A percentile compares a stretch with the other conserved stretches of the same genome.
These are phyloP conservation scores for Sclerotinia minor DNA, from an alignment of 2,329 filamentous ascomycete genomes.

Conservation along the genomic window DNA sequence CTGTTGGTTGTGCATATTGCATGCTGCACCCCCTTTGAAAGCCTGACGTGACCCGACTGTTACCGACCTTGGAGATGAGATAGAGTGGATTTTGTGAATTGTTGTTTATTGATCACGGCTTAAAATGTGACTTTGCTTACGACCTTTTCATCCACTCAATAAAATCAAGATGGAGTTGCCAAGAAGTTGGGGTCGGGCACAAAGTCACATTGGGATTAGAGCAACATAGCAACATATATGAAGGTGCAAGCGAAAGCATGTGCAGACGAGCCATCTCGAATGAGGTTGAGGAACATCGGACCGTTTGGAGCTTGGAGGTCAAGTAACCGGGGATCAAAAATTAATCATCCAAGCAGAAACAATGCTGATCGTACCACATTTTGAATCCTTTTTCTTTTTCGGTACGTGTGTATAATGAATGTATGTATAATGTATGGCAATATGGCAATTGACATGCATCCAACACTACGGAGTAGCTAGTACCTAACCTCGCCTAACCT, in stretches of 20 bases:
- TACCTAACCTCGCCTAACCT: not conserved
- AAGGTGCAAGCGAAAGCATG: slow-evolving; percentile 12
- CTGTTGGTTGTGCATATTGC: slow-evolving; percentile 18
- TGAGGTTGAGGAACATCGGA: slow-evolving; percentile 27
- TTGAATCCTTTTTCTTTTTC: slow-evolving; percentile 1
- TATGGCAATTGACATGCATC: slow-evolving; percentile 11
- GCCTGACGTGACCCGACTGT: slow-evolving; percentile 23
- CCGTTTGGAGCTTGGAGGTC: slow-evolving; percentile 22
- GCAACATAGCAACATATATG: not conserved
- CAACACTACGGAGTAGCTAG: not conserved
- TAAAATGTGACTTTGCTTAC: slow-evolving; percentile 21
- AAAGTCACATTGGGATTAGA: slow-evolving; percentile 23
- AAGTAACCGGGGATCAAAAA: not conserved
- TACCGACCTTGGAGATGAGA: slow-evolving; percentile 21
- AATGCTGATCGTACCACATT: slow-evolving; percentile 8
- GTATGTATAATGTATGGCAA: not conserved
- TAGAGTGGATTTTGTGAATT: slow-evolving; percentile 1
- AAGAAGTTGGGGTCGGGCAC: slow-evolving; percentile 22
- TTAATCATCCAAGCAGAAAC: not conserved
- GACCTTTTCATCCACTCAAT: slow-evolving; percentile 11
- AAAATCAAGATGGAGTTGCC: slow-evolving; percentile 13
- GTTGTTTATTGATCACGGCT: slow-evolving; percentile 18
- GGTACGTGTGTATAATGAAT: not conserved
- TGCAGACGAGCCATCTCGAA: slow-evolving; percentile 22
- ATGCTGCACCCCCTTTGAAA: slow-evolving; percentile 14